Base-by-base conservation (phyloP, 768 basidiomycete species). In the Suillus discolor region DNA sequence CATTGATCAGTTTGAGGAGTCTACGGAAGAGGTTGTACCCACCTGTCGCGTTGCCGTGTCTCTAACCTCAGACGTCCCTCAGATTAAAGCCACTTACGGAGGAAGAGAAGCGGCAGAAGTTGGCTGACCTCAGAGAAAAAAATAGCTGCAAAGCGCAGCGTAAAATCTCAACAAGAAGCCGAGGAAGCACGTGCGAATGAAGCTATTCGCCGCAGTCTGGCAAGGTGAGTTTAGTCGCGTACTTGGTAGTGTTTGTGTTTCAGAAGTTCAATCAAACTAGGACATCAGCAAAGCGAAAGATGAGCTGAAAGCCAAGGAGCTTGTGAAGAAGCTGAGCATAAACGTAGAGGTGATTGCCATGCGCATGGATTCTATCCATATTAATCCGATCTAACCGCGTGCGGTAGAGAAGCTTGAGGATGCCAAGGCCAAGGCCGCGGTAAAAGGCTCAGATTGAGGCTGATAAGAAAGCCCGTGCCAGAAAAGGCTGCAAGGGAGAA, bases 1-100 rank as follows among this genome's bases (percentile, higher is more conserved):
- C 97, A 99, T 74, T n/a, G 90, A 94, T 76, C 89, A 96, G 69
- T 99, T 98, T 68, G 96, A 97, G 74, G 97, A 98, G 73, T 95
- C 92, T 2, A 93, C 89, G 0, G 96, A 99, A 72, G 97, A 98
- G 84, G 95, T 57, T 60, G 61, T 39, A 20, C 23, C 51, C 42
- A n/a, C 41, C 31, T 28, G 39, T 31, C 15, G 23, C 28, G 28
- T n/a, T 49, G 28, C n/a, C 59, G 25, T 60, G n/a, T 65, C 49
- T 57, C 51, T 57, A 36, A 60, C 23, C 57, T 7, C 36, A 49
- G 47, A 23, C 36, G 28, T n/a, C 5, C 31, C 62, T 67, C 64
- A 94, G 94, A 88, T 98, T n/a, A 77, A 95, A 94, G 74, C 96
- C 97, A 0, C 77, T 99, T 61, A 98, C 96, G 0, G 96, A 98